Conservation (phyloP, 2,329 filamentous ascomycete genomes). For the Colletotrichum truncatum region DNA sequence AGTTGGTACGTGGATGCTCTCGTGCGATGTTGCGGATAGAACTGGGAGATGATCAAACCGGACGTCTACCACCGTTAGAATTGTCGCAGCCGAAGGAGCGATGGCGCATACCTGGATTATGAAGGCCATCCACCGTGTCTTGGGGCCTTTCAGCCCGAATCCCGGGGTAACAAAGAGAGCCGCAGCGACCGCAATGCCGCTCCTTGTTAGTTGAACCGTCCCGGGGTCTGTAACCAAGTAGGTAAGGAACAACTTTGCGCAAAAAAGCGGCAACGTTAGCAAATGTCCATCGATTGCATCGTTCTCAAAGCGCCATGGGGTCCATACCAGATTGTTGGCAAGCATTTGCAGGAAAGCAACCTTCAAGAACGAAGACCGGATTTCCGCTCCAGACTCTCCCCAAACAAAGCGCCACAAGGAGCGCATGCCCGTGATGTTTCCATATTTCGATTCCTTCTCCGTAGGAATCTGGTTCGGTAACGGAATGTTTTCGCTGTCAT, state of each 20-base stretch:
- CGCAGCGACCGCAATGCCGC: slow-evolving; percentile 39
- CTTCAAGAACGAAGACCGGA: slow-evolving; percentile 38
- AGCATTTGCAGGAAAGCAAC: slow-evolving; percentile 43
- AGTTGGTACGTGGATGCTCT: slow-evolving; percentile 35
- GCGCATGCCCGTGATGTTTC: neutral
- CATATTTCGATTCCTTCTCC: neutral
- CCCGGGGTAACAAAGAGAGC: slow-evolving; percentile 36
- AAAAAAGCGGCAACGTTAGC: neutral
- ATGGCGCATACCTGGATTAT: slow-evolving; percentile 35
- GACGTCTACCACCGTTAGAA: slow-evolving; percentile 30
- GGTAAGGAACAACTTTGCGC: slow-evolving; percentile 39
- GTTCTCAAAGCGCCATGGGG: neutral
- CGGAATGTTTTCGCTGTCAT: neutral
- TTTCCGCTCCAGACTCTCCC: slow-evolving; percentile 35
- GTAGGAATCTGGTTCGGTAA: neutral
- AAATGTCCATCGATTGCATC: neutral
- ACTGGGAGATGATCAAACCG: slow-evolving; percentile 40
- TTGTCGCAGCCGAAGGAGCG: fast-evolving
- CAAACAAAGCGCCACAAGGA: slow-evolving; percentile 29
- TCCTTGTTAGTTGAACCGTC: slow-evolving; percentile 40
- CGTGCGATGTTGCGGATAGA: slow-evolving; percentile 35
- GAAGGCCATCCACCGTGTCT: slow-evolving; percentile 42
- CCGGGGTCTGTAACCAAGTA: slow-evolving; percentile 41
- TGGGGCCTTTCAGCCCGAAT: slow-evolving; percentile 35
- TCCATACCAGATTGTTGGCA: slow-evolving; percentile 41